Evolutionary conservation across 2,329 filamentous ascomycete genomes (phyloP).

Genomic region (Colletotrichum gloeosporioides): DNA sequence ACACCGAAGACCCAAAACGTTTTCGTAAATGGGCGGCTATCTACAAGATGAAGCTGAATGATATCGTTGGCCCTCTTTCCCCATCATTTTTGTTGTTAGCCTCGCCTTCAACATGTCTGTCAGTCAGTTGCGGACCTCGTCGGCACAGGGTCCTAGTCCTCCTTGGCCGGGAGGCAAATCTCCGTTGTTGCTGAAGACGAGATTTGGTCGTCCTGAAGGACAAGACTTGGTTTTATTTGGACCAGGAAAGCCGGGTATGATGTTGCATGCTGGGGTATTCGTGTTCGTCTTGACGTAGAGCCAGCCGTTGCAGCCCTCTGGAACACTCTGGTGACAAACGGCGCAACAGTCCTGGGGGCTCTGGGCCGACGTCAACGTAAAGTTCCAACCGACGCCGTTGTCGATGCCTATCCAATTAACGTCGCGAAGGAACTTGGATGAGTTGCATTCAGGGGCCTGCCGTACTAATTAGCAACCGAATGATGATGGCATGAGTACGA

Average conservation of each 20-base stretch:
- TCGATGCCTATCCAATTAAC: conserved; percentile 23
- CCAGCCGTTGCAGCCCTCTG: conserved; percentile 24
- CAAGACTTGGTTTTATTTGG: conserved; percentile 3
- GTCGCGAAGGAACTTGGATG: not conserved
- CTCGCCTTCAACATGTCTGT: not conserved
- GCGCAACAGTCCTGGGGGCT: conserved; percentile 18
- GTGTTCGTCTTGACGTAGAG: conserved; percentile 4
- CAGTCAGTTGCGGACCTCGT: not conserved
- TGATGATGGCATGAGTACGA: not conserved
- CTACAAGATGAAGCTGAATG: not conserved
- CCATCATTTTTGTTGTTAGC: not conserved
- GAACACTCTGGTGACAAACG: conserved; percentile 12
- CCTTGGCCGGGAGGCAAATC: conserved; percentile 3
- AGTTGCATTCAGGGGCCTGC: conserved; percentile 3
- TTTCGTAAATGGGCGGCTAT: not conserved
- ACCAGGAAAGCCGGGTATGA: conserved; percentile 20
- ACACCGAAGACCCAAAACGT: not conserved
- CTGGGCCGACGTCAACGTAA: conserved; percentile 4
- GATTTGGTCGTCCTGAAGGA: conserved; percentile 18
- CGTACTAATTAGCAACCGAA: not conserved
- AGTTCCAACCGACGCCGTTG: conserved; percentile 10
- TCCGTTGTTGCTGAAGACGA: conserved; percentile 14
- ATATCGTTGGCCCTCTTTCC: not conserved
- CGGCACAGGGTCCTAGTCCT: conserved; percentile 20
- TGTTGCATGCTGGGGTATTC: conserved; percentile 15